Base-by-base conservation (phyloP, 441 rosid genomes). In the Isatis lusitanica region DNA sequence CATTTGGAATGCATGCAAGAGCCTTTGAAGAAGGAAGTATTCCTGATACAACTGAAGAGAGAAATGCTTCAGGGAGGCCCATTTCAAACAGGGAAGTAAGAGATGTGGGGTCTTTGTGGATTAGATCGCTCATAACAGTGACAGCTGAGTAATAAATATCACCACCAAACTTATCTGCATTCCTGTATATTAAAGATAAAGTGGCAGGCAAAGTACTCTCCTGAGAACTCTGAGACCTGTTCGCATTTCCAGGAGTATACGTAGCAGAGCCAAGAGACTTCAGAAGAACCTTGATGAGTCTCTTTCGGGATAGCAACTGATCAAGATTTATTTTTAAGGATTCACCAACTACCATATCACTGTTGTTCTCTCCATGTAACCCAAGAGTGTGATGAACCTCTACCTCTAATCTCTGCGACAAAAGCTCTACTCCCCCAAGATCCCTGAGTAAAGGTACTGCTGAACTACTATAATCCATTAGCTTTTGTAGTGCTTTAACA, bases 221-320 rank as follows among this genome's bases (percentile, higher is more conserved):
- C 58, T 90, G 88, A 51, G 96, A 87, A 60, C 84, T 89, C 57
- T 84, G 87, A 16, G 92, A 80, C 77, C 97, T 85, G 39, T 83
- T 78, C 68, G 90, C 82, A 79, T 88, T 87, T 47, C 98, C 76
- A 57, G 97, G 93, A 63, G 94, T 81, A 83, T 87, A 90, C n/a
- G 97, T 91, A 57, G 99, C 96, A 80, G 98, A 96, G 36, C 98
- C 99, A 66, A 96, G 94, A 17, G 94, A 97, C 88, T 93, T 96
- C 83, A 93, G 74, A 66, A 92, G 85, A 76, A 91, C 94, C 85
- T 90, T 93, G 70, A 96, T 88, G 72, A 93, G 96, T 84, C 99
- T 89, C 90, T 93, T 96, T 80, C 93, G 97, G 4, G 87, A 83
- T 63, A 70, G 82, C 74, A 87, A 63, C 65, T 80, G 86, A 75